Evolutionary conservation across 192 early-diverging fungal genomes (phyloP).

Genomic region (Coemansia guatemalensis): DNA sequence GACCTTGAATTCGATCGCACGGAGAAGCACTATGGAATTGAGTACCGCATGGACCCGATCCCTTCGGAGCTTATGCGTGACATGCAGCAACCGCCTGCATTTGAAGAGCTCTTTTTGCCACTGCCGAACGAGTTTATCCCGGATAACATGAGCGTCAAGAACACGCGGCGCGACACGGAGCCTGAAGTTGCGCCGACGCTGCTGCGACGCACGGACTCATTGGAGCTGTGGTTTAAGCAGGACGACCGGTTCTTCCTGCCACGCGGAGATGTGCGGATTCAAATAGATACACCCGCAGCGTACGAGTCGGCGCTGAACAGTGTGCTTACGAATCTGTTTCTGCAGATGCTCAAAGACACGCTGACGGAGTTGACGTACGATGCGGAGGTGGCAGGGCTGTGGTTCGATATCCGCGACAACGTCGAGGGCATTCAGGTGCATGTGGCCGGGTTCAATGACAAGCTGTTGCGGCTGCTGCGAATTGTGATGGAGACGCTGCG

Average conservation of each 20-base stretch:
- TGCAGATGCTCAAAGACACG: slow-evolving; percentile 77
- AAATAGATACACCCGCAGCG: slow-evolving; percentile 68
- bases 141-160: slow-evolving; percentile 69
- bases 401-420: slow-evolving; percentile 69
- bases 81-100: slow-evolving; percentile 44
- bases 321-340: slow-evolving; percentile 70
- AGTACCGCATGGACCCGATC: slow-evolving; percentile 71
- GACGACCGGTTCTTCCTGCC: slow-evolving; percentile 94
- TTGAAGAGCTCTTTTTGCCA: slow-evolving; percentile 49
- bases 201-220: slow-evolving; percentile 26
- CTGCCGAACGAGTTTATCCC: slow-evolving; percentile 85
- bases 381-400: slow-evolving; percentile 84
- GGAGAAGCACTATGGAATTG: slow-evolving; percentile 80
- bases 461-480: slow-evolving; percentile 67
- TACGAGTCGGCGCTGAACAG: slow-evolving; percentile 74
- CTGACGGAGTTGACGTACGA: slow-evolving; percentile 88
- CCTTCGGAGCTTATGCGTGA: slow-evolving; percentile 52
- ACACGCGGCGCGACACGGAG: slow-evolving; percentile 5
- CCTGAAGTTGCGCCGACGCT: slow-evolving; percentile 23
- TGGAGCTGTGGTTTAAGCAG: slow-evolving; percentile 90
- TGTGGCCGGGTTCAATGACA: slow-evolving; percentile 87
- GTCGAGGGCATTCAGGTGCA: slow-evolving; percentile 71
- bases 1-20: slow-evolving; percentile 55
- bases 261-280: slow-evolving; percentile 76
- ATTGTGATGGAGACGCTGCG: slow-evolving; percentile 72